Evolutionary conservation across 2,329 filamentous ascomycete species (phyloP), one percentile per base, ranked within the genome.

Genomic region (Knufia petricola): DNA sequence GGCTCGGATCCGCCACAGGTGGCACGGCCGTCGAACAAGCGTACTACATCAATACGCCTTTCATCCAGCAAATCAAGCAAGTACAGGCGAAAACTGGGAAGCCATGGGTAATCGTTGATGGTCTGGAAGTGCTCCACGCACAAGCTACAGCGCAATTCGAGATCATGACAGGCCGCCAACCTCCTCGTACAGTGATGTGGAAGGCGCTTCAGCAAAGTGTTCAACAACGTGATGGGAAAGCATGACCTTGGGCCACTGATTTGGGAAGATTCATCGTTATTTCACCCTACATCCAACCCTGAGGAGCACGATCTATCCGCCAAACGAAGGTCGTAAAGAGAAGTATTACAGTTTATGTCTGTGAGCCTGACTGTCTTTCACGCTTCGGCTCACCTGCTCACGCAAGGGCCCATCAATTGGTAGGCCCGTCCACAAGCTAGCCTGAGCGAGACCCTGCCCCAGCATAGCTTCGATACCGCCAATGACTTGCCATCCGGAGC

Each of bases 121-220:
- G 85, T 0, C 68, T 89, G 10, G 84, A 89, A 57, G 73, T 88
- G 40, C 65, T 90, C 12, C 83, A 83, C 0, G 85, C 89, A 61
- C 85, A 89, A 61, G 85, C 82, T 0, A 85, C 85, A 64, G 84
- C 85, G 1, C 85, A 89, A 58, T 90, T 89, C 59, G 85, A 90
- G 64, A 66, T 89, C 2, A 87, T 89, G 61, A 88, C 85, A 0
- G 85, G 84, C 0, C 72, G 83, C 40, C 76, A 82, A 62, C 83
- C 84, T 13, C 84, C 84, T 1, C 75, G 84, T 21, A 69, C 78
- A 38, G 64, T 84, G 31, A 89, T 90, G 85, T 75, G 82, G 52
- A 70, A 77, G 36, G 80, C 81, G 57, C 79, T 84, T 10, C 37
- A 52, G 20, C 34, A 19, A 8, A 41, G 49, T 19, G 45, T 58